Evolutionary conservation across 2,329 filamentous ascomycete species (phyloP).

Genomic region (Sordariomycetes sp.): DNA sequence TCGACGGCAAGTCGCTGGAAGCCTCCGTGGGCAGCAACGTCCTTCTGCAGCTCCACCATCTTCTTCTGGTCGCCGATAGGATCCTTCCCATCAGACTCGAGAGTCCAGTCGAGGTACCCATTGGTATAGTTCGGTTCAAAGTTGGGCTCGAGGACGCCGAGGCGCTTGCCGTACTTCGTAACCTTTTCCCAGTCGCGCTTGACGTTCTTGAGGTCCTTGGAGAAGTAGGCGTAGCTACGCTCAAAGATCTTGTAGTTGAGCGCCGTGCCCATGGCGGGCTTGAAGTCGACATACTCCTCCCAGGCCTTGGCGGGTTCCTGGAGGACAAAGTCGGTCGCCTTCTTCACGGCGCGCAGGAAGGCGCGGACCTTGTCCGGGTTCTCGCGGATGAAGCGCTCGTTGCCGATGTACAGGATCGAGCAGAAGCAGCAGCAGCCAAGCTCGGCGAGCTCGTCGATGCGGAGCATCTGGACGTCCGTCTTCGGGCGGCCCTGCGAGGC

Average conservation of each 20-base stretch:
- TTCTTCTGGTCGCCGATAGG: slow-evolving; percentile 64
- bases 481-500: slow-evolving; percentile 48
- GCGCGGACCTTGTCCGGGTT: slow-evolving; percentile 55
- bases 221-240: slow-evolving; percentile 69
- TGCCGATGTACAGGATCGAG: slow-evolving; percentile 70
- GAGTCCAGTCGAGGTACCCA: slow-evolving; percentile 53
- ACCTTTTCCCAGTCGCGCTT: slow-evolving; percentile 67
- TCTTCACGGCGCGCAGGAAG: slow-evolving; percentile 65
- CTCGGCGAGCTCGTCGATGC: slow-evolving; percentile 71
- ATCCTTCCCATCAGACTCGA: slow-evolving; percentile 55
- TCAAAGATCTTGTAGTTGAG: slow-evolving; percentile 74
- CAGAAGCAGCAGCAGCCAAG: slow-evolving; percentile 80
- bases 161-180: slow-evolving; percentile 63
- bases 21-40: slow-evolving; percentile 54
- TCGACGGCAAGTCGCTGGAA: slow-evolving; percentile 37
- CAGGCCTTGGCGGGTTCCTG: slow-evolving; percentile 52
- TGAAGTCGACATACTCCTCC: slow-evolving; percentile 60
- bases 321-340: slow-evolving; percentile 62
- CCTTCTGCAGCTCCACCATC: slow-evolving; percentile 59
- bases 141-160: slow-evolving; percentile 51
- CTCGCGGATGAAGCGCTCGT: slow-evolving; percentile 56
- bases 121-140: slow-evolving; percentile 71
- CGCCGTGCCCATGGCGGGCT: slow-evolving; percentile 55
- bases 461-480: slow-evolving; percentile 66
- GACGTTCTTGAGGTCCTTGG: slow-evolving; percentile 64